Conservation (phyloP, 2,329 filamentous ascomycete genomes). For the Hypoxylon sp. region DNA sequence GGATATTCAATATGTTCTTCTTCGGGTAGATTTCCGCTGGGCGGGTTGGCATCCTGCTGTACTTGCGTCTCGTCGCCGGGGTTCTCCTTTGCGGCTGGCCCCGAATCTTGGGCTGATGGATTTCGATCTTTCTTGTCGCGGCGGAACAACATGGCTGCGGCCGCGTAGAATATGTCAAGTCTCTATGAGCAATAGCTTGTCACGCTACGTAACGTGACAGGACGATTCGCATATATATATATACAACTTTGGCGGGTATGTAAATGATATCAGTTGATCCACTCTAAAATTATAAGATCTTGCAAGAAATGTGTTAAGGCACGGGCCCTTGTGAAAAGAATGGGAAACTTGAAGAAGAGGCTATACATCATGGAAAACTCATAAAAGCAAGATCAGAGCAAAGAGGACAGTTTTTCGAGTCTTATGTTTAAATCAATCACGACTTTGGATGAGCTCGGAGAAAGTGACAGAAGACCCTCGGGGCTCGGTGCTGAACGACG, state of each 20-base stretch:
- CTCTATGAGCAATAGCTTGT: neutral
- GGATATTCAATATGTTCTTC: conserved; percentile 51
- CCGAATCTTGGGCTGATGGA: conserved; percentile 12
- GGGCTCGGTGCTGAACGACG: conserved; percentile 21
- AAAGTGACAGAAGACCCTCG: conserved; percentile 10
- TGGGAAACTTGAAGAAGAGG: neutral
- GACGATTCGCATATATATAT: conserved; percentile 3
- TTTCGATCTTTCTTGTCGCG: conserved; percentile 32
- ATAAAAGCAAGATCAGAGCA: neutral
- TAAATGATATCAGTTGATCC: neutral
- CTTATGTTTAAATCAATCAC: neutral
- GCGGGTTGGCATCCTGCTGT: conserved; percentile 34
- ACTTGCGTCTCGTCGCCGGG: conserved; percentile 8
- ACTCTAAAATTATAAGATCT: neutral
- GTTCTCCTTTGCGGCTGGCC: conserved; percentile 7
- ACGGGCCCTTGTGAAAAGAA: neutral
- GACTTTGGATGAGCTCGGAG: conserved; percentile 18
- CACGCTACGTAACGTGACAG: neutral
- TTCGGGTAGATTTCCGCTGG: conserved; percentile 14
- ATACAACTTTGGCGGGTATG: neutral
- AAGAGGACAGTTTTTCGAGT: neutral
- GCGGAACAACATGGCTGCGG: conserved; percentile 34
- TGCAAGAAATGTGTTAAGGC: neutral
- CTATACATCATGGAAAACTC: conserved; percentile 2
- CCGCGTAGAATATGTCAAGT: neutral